phyloP scores from a whole-genome alignment of 1,284 basidiomycete species.

The Boletellus deceptivus region DNA sequence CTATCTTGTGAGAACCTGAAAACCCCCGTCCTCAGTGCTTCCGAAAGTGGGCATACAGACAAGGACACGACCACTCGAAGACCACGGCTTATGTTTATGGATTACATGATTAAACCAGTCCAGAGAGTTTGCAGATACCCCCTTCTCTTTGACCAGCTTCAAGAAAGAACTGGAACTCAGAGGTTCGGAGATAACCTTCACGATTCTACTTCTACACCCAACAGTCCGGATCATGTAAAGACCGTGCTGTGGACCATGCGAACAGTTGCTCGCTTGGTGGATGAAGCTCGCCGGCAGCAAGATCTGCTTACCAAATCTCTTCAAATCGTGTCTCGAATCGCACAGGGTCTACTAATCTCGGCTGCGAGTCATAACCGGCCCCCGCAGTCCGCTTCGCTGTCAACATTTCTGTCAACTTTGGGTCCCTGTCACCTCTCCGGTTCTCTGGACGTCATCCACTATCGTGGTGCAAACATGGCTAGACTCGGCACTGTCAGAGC shows the following conservation, averaged over 20 bases:
- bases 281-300: slow-evolving; percentile 64
- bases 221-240: slow-evolving; percentile 38
- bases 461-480: slow-evolving; percentile 43
- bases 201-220: not conserved
- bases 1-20: slow-evolving; percentile 31
- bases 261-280: slow-evolving; percentile 53
- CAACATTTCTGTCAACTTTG: slow-evolving; percentile 63
- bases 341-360: slow-evolving; percentile 32
- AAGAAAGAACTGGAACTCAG: slow-evolving; percentile 34
- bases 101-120: slow-evolving; percentile 88
- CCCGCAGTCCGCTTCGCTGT: slow-evolving; percentile 38
- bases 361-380: slow-evolving; percentile 34
- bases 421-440: slow-evolving; percentile 77
- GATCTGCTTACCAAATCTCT: slow-evolving; percentile 67
- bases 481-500: slow-evolving; percentile 59
- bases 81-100: slow-evolving; percentile 61
- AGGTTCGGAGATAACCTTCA: slow-evolving; percentile 30
- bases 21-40: slow-evolving; percentile 17
- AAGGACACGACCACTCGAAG: slow-evolving; percentile 13
- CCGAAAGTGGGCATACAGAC: slow-evolving; percentile 30
- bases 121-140: slow-evolving; percentile 92
- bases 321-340: slow-evolving; percentile 68
- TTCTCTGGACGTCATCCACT: slow-evolving; percentile 79
- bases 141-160: slow-evolving; percentile 77
- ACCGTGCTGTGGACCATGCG: slow-evolving; percentile 62